phyloP scores from a whole-genome alignment of 805 yeast species.

The Pichia thaimueangensis region DNA sequence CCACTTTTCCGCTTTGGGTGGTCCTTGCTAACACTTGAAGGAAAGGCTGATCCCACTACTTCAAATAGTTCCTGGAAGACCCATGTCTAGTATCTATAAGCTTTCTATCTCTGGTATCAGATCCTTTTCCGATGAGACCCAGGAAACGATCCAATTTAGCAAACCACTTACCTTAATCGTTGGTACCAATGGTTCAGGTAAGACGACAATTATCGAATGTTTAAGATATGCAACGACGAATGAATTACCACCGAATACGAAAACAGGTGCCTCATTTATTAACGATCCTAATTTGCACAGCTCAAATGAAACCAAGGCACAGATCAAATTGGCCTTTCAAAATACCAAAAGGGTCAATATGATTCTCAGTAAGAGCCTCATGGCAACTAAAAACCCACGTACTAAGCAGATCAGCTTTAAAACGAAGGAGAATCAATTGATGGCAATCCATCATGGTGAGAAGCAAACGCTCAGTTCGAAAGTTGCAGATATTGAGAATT shows the following conservation, averaged over 20 bases:
- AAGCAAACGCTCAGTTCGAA: conserved; percentile 73
- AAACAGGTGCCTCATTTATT: conserved; percentile 85
- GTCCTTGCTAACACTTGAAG: no score
- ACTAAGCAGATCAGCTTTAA: conserved; percentile 60
- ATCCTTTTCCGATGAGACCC: conserved; percentile 78
- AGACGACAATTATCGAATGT: conserved; percentile 94
- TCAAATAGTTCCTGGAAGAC: no score
- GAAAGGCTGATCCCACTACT: no score
- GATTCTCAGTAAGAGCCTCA: conserved; percentile 85
- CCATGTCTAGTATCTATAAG: conserved; percentile 44
- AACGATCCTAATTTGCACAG: conserved; percentile 84
- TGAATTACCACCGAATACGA: conserved; percentile 89
- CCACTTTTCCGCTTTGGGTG: no score
- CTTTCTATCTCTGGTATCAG: conserved; percentile 82
- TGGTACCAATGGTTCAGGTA: conserved; percentile 95
- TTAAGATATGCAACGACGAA: conserved; percentile 93
- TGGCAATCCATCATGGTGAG: conserved; percentile 56
- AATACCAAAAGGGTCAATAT: conserved; percentile 66
- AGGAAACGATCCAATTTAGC: conserved; percentile 85
- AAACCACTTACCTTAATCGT: conserved; percentile 88
- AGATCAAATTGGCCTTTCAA: conserved; percentile 79
- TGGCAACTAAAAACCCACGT: conserved; percentile 52
- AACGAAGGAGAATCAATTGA: conserved; percentile 84
- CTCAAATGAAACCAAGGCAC: conserved; percentile 76
- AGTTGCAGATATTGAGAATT: conserved; percentile 74